phyloP scores from a whole-genome alignment of 495 filamentous ascomycete genomes.

The Mycothermus thermophilus region DNA sequence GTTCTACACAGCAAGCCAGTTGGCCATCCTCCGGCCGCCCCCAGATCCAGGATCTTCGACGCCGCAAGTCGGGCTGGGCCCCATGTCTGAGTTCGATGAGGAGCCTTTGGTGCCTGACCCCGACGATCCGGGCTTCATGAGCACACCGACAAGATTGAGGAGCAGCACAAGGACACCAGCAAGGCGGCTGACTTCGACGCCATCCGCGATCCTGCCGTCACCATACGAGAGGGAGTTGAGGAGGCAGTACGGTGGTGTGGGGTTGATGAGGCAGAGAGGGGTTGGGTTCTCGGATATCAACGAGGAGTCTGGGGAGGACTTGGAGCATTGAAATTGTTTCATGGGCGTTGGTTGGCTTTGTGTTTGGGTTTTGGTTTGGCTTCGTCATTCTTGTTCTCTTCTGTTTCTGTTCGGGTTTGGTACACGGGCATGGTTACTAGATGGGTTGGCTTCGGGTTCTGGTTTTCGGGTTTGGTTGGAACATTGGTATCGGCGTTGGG shows the following conservation, averaged over 20 bases:
- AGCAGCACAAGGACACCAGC: constrained; percentile 8
- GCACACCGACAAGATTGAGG: constrained; percentile 19
- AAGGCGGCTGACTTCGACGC: constrained; percentile 16
- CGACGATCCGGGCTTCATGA: constrained; percentile 18
- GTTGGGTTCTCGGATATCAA: constrained; percentile 17
- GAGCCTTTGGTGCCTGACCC: constrained; percentile 6
- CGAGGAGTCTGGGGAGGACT: constrained; percentile 16
- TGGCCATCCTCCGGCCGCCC: constrained; percentile 1
- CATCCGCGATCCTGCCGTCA: constrained; percentile 17
- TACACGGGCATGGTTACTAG: not conserved
- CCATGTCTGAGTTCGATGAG: constrained; percentile 21
- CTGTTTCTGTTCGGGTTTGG: too few relatives aligned
- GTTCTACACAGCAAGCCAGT: constrained; percentile 4
- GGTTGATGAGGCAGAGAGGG: constrained; percentile 7
- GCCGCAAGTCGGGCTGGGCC: constrained; percentile 3
- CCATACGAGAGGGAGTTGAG: constrained; percentile 19
- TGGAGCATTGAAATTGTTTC: constrained; percentile 1
- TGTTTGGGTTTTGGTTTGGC: not conserved
- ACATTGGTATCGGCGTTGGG: constrained; percentile 1
- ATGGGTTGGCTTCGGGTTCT: not conserved
- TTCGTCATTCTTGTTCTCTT: too few relatives aligned
- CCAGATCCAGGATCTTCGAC: not conserved
- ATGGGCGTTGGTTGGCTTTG: not conserved
- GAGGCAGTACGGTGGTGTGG: constrained; percentile 7
- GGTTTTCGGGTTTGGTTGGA: not conserved